A percentile compares a stretch with the other conserved stretches of the same genome.
Conservation (phyloP, 441 rosid species). For the Macaranga tanarius region DNA sequence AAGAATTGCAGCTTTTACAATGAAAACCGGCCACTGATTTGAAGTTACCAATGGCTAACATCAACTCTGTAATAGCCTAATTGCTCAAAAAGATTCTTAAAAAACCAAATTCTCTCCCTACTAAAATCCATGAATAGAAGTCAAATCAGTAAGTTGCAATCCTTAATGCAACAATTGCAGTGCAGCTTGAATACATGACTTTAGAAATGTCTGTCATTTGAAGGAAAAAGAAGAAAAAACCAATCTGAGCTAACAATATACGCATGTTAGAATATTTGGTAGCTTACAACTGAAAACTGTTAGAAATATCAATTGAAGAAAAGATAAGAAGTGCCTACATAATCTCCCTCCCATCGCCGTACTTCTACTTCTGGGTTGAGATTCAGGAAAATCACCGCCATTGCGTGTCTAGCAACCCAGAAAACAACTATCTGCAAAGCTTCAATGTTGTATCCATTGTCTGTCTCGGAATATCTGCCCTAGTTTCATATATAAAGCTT, state of each 20-base stretch:
- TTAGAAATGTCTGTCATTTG: not conserved
- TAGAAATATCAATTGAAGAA: constrained; percentile 69
- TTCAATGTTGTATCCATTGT: constrained; percentile 2
- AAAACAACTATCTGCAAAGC: not conserved
- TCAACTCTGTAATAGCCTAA: no score
- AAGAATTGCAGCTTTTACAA: not conserved
- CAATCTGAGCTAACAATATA: not conserved
- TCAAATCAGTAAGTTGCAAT: not conserved
- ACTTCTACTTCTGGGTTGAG: not conserved
- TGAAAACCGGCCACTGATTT: not conserved
- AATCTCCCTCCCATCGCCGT: not conserved
- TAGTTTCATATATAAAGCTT: constrained; percentile 49
- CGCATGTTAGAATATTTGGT: not conserved
- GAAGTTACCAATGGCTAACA: not conserved
- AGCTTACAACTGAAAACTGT: not conserved
- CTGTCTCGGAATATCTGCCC: constrained; percentile 57
- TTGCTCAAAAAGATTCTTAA: not conserved
- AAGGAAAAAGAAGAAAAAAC: not conserved
- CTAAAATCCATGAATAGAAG: not conserved
- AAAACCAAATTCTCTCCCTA: no score
- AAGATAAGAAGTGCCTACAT: constrained; percentile 32
- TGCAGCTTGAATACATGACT: not conserved
- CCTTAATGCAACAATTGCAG: no score
- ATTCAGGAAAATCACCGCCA: not conserved
- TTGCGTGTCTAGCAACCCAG: not conserved